Evolutionary conservation across 345 rosid genomes (phyloP), one percentile per base, ranked within the genome.

Genomic region (Gynandropsis gynandra): DNA sequence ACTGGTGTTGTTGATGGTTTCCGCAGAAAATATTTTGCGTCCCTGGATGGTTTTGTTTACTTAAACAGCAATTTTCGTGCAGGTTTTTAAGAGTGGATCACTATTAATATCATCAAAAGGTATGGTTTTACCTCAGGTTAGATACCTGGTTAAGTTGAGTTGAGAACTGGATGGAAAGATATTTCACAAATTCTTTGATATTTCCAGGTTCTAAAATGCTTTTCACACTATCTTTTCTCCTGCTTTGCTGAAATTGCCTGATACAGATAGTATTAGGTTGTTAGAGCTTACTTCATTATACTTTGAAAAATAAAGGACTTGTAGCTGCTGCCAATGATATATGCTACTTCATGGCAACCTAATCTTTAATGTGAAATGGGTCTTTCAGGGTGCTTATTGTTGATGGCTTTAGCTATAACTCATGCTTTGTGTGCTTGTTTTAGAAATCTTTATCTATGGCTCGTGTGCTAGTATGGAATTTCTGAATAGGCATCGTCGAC

Each of bases 81-180:
- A 87, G 96, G 74, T 87, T 54, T 80, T 87, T 69, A 87, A 80
- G 78, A 87, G 87, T 33, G 96, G 96, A 42, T 79, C 94, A 4
- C 70, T 87, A 29, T 87, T 76, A 61, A 55, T 84, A 70, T 84
- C 89, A 42, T 83, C 96, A 48, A 87, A 81, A 81, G 96, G 96
- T 80, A 60, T 53, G 66, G 43, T 49, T 47, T 44, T 46, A 32
- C 49, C 52, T 41, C 24, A n/a, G 16, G 9, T 39, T 40, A n/a
- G 41, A 20, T 37, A 41, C 24, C 41, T 57, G 19, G 33, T n/a
- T n/a, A n/a, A n/a, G n/a, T n/a, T n/a, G n/a, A n/a, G n/a, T n/a
- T n/a, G n/a, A n/a, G n/a, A n/a, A n/a, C n/a, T n/a, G n/a, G n/a
- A n/a, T n/a, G n/a, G n/a, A n/a, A n/a, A n/a, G n/a, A 9, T 42